phyloP scores from a whole-genome alignment of 2,329 filamentous ascomycete species.

The Ophiocordyceps sinensis region DNA sequence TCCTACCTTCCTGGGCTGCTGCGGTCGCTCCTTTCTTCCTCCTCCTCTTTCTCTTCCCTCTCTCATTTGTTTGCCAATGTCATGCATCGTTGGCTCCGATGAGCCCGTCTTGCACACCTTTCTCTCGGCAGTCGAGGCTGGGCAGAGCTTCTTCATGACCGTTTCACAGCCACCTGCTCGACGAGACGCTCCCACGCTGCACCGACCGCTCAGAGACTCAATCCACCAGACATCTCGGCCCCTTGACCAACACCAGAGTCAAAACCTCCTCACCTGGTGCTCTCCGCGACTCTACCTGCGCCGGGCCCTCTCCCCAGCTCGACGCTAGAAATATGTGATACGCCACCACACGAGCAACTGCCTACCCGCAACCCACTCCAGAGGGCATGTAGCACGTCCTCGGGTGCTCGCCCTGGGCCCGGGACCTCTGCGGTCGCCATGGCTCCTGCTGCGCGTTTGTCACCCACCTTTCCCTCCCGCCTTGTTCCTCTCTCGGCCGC shows the following conservation, averaged over 20 bases:
- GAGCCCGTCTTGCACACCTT: too few species aligned
- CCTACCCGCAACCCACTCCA: neutral
- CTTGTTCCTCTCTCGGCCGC: neutral
- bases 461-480: neutral
- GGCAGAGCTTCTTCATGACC: neutral
- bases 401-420: slow-evolving; percentile 1
- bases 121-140: neutral
- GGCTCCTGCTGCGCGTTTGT: slow-evolving; percentile 14
- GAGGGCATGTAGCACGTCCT: slow-evolving; percentile 4
- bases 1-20: neutral
- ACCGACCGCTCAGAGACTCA: neutral
- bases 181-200: neutral
- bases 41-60: neutral
- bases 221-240: too few species aligned
- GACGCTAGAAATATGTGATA: slow-evolving; percentile 2
- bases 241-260: neutral
- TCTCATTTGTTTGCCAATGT: neutral
- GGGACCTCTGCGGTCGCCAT: slow-evolving; percentile 10
- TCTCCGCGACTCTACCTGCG: neutral
- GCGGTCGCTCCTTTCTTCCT: neutral
- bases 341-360: neutral
- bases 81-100: neutral
- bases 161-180: neutral
- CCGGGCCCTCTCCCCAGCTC: neutral
- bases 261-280: neutral